Evolutionary conservation across 176 grass and related monocot species (phyloP), one percentile per base, ranked within the genome.

Genomic region (Rhynchospora pubera): DNA sequence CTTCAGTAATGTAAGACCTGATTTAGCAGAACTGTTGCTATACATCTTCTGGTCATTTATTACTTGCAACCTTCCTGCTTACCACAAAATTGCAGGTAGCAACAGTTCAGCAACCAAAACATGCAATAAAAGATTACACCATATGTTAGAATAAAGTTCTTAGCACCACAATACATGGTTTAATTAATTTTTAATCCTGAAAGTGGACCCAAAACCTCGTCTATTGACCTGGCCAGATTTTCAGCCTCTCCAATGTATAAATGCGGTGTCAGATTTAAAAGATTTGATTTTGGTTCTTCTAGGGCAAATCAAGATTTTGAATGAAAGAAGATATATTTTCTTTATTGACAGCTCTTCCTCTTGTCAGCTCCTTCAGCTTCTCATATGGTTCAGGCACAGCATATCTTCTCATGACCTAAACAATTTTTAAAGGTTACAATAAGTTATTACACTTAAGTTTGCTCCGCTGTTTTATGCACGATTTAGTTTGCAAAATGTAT

Each of bases 401-500:
- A 84, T 95, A 91, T 80, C 92, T 94, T 87, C 96, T 84, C 92
- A 95, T 99, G 32, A 99, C 96, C 92, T 99, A 73, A 67, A 81
- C 34, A 1, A 39, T 39, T 39, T 2, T 2, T 39, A 39, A 39
- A 4, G 34, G 34, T 39, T 39, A 5, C 34, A 39, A 39, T 39
- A 39, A 39, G 2, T 39, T 39, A 3, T 39, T 5, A 39, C 34
- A 39, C 34, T n/a, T 3, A 39, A 39, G 34, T 39, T 2, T 39
- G 34, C 34, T 2, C 34, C 4, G 34, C 34, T 39, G 34, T 39
- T 39, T 39, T 39, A 1, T 2, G 34, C 34, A 39, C 1, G 1
- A 39, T 39, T 39, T 39, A 39, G 34, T 39, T 39, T 39, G 2
- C 34, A 39, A 39, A 2, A 39, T 39, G 34, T 39, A 34, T 34